Percentiles rank a stretch among this genome's conserved stretches.
Evolutionary conservation across 176 grass and related monocot genomes (phyloP).

Genomic region (Poa annua): DNA sequence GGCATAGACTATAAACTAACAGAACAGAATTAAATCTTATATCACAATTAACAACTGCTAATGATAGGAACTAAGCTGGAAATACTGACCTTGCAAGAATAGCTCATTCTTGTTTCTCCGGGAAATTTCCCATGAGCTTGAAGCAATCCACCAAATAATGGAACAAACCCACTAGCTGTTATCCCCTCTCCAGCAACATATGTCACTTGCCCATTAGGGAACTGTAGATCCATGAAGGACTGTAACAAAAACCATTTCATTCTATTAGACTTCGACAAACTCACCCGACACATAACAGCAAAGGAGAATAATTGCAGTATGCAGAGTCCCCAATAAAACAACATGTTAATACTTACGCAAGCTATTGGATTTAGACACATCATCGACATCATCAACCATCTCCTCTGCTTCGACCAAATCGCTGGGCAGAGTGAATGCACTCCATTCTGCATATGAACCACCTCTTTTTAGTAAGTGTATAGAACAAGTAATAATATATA

Average conservation of each 20-base stretch:
- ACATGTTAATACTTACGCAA: conserved; percentile 55
- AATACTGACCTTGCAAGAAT: conserved; percentile 79
- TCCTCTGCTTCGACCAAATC: conserved; percentile 77
- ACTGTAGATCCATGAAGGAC: conserved; percentile 97
- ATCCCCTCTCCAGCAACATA: conserved; percentile 93
- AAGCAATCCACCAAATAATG: conserved; percentile 80
- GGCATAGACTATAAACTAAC: neutral
- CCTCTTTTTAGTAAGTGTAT: conserved; percentile 6
- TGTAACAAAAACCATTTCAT: conserved; percentile 44
- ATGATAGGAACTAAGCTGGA: conserved; percentile 20
- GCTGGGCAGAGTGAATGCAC: conserved; percentile 81
- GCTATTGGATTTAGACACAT: conserved; percentile 75
- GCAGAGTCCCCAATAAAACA: neutral
- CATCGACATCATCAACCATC: conserved; percentile 87
- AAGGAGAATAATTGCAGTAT: conserved; percentile 18
- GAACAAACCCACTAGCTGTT: conserved; percentile 80
- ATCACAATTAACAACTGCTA: neutral
- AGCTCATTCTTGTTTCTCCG: conserved; percentile 87
- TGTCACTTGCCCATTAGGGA: conserved; percentile 93
- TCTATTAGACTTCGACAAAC: neutral
- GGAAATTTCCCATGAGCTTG: conserved; percentile 92
- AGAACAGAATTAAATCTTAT: neutral
- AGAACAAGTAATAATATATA: conserved; percentile 13
- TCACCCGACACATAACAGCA: neutral
- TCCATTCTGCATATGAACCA: conserved; percentile 65